These are phyloP conservation scores for Metschnikowia henanensis DNA, from an alignment of 805 yeast genomes.

Conservation along the genomic window DNA sequence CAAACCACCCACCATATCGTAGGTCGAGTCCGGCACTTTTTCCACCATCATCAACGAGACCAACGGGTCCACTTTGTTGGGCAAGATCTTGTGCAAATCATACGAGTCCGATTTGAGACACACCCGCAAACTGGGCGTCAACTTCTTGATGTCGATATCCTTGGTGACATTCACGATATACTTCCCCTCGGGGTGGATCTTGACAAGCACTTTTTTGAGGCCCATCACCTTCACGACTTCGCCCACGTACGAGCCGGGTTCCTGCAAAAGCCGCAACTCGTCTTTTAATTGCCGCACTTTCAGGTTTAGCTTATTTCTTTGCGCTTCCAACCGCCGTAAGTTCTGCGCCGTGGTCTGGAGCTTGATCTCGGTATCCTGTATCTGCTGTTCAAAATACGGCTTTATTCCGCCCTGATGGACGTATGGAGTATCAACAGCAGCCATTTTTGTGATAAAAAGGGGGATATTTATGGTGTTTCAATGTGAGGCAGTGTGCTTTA, in stretches of 20 bases:
- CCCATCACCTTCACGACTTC: constrained; percentile 96
- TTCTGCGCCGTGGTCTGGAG: constrained; percentile 88
- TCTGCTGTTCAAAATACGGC: constrained; percentile 89
- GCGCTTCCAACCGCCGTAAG: constrained; percentile 92
- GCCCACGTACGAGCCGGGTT: constrained; percentile 97
- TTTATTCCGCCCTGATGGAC: constrained; percentile 77
- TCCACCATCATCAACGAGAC: constrained; percentile 93
- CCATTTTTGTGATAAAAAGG: constrained; percentile 15
- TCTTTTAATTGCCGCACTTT: constrained; percentile 93
- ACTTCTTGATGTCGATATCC: constrained; percentile 87
- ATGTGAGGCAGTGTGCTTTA: not conserved
- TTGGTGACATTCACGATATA: constrained; percentile 89
- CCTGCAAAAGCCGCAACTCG: constrained; percentile 89
- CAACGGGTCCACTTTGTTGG: constrained; percentile 98
- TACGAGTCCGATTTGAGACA: constrained; percentile 93
- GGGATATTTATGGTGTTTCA: not conserved
- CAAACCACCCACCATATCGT: constrained; percentile 98
- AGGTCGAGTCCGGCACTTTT: constrained; percentile 89
- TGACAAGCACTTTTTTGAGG: constrained; percentile 89
- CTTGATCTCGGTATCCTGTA: constrained; percentile 87
- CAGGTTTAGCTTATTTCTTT: constrained; percentile 87
- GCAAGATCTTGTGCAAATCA: constrained; percentile 90
- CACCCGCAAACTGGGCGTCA: constrained; percentile 89
- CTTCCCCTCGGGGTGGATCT: constrained; percentile 97
- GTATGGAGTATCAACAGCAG: constrained; percentile 42